These are phyloP conservation scores for Mycena kentingensis DNA, from an alignment of 768 basidiomycete species.

Conservation along the genomic window DNA sequence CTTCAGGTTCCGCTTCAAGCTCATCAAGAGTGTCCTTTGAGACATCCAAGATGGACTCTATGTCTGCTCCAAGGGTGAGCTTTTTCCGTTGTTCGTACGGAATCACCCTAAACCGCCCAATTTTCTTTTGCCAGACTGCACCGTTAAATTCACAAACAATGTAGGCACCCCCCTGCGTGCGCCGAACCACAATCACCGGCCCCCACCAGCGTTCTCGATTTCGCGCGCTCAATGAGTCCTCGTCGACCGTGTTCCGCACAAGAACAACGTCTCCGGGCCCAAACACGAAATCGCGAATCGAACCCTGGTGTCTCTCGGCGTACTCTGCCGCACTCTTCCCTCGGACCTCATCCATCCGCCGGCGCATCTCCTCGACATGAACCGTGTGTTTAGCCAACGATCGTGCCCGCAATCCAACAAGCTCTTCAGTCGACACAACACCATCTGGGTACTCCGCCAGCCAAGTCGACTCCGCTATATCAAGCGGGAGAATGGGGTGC, in stretches of 20 bases:
- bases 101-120: conserved; percentile 12
- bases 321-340: conserved; percentile 19
- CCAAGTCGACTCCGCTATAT: conserved; percentile 32
- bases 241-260: too few species aligned
- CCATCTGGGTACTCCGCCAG: conserved; percentile 20
- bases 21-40: background rate
- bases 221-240: conserved; percentile 21
- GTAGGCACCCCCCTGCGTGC: conserved; percentile 8
- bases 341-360: conserved; percentile 9
- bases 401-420: conserved; percentile 20
- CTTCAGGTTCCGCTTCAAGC: background rate
- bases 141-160: too few species aligned
- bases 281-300: conserved; percentile 16
- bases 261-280: conserved; percentile 27
- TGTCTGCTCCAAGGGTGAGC: background rate
- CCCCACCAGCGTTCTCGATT: conserved; percentile 25
- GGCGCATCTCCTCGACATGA: conserved; percentile 21
- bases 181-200: conserved; percentile 23
- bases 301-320: conserved; percentile 17
- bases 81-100: conserved; percentile 3
- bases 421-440: conserved; percentile 12
- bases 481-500: conserved; percentile 25
- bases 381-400: conserved; percentile 11
- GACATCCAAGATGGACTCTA: conserved; percentile 4
- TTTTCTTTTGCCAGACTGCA: conserved; percentile 2